Percentiles rank a stretch among this genome's conserved stretches.
These are phyloP conservation scores for Leccinum subtestaceum DNA, from an alignment of 768 basidiomycete genomes.

Conservation along the genomic window DNA sequence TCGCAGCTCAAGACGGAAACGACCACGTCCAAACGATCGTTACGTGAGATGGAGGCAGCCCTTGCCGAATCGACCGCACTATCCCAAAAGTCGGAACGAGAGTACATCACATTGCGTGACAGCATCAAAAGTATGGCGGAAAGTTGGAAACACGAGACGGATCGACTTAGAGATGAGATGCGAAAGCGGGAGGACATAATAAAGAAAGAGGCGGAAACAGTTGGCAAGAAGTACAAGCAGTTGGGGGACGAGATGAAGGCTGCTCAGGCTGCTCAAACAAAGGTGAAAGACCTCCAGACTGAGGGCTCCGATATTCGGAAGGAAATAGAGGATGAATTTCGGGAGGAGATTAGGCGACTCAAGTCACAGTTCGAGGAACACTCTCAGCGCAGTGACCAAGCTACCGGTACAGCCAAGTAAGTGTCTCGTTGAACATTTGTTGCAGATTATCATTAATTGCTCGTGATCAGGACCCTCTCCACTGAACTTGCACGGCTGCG, in stretches of 20 bases:
- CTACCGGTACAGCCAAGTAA: constrained; percentile 61
- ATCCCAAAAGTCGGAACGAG: constrained; percentile 78
- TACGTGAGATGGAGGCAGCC: constrained; percentile 78
- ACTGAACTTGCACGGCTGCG: constrained; percentile 66
- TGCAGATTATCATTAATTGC: background rate
- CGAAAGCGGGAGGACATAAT: constrained; percentile 67
- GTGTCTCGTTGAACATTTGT: constrained; percentile 19
- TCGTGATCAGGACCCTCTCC: constrained; percentile 46
- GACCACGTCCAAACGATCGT: constrained; percentile 63
- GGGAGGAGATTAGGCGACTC: constrained; percentile 52
- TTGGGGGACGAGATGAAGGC: constrained; percentile 62
- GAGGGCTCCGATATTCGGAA: constrained; percentile 48
- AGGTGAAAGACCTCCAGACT: constrained; percentile 48
- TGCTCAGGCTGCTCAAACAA: constrained; percentile 43
- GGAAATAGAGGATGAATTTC: constrained; percentile 62
- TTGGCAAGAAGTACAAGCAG: constrained; percentile 66
- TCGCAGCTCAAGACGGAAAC: constrained; percentile 73
- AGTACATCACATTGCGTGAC: constrained; percentile 77
- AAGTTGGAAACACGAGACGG: constrained; percentile 72
- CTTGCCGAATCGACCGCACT: constrained; percentile 72
- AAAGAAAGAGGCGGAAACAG: constrained; percentile 61
- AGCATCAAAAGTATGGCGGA: constrained; percentile 71
- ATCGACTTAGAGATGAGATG: constrained; percentile 72
- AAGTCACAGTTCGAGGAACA: constrained; percentile 53
- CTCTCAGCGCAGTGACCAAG: constrained; percentile 52